Conservation (phyloP, 2,329 filamentous ascomycete genomes). For the Aspergillus sp. region DNA sequence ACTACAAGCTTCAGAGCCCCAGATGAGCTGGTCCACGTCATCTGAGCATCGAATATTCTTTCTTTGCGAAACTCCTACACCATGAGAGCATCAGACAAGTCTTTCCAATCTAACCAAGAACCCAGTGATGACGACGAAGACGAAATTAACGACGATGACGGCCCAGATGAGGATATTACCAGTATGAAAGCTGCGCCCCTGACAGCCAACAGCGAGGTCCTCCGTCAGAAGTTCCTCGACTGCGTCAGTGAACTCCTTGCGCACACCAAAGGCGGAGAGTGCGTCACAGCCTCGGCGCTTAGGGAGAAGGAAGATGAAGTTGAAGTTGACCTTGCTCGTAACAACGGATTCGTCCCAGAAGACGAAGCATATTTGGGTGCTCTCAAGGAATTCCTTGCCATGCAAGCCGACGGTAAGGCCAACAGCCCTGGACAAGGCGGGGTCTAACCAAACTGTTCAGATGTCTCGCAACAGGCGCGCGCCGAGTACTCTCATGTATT, state of each 20-base stretch:
- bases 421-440: no score
- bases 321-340: no score
- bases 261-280: neutral
- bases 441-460: no score
- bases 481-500: no score
- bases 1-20: neutral
- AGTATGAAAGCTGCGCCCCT: neutral
- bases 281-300: no score
- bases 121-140: neutral
- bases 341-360: no score
- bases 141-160: neutral
- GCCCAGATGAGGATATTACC: neutral
- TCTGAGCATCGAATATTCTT: neutral
- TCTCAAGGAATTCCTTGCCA: no score
- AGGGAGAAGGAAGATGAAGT: no score
- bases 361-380: no score
- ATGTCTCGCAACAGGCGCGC: no score
- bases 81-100: neutral
- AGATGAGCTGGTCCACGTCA: neutral
- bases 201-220: neutral
- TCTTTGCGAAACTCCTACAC: neutral
- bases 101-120: neutral
- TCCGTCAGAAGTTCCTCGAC: neutral
- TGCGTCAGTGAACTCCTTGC: slow-evolving; percentile 1
- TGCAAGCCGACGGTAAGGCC: no score